A percentile compares a stretch with the other conserved stretches of the same genome.
Conservation (phyloP, 2,329 filamentous ascomycete genomes). For the Alternaria postmessia region DNA sequence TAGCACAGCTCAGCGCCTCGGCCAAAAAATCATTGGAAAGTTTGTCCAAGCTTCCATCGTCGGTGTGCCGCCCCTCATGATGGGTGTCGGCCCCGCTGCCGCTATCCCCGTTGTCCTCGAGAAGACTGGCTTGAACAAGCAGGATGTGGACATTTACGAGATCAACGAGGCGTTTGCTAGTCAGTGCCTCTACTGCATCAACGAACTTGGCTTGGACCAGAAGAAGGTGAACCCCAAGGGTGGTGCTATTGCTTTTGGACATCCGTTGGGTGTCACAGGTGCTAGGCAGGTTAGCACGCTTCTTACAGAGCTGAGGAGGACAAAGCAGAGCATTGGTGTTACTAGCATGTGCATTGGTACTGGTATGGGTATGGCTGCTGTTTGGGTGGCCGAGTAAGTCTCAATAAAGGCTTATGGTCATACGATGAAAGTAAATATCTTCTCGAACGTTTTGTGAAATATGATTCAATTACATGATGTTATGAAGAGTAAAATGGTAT, state of each 20-base stretch:
- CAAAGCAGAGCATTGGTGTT: conserved; percentile 83
- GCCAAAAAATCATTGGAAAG: conserved; percentile 90
- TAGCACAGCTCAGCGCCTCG: conserved; percentile 84
- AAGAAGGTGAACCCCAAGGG: conserved; percentile 98
- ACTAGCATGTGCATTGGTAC: conserved; percentile 98
- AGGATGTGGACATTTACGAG: conserved; percentile 94
- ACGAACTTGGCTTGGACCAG: conserved; percentile 80
- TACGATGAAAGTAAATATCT: background rate
- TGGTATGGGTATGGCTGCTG: conserved; percentile 94
- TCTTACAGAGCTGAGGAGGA: conserved; percentile 87
- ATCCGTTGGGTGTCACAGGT: conserved; percentile 93
- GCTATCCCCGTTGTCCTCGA: conserved; percentile 92
- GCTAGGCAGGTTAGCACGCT: conserved; percentile 92
- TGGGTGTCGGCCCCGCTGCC: conserved; percentile 95
- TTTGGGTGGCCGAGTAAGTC: conserved; percentile 89
- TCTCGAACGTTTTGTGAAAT: background rate
- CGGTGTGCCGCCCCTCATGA: conserved; percentile 89
- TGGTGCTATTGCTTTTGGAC: conserved; percentile 93
- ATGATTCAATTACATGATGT: background rate
- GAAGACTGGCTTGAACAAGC: conserved; percentile 83
- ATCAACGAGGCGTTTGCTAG: conserved; percentile 99
- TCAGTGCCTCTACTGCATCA: conserved; percentile 92
- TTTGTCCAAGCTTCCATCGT: conserved; percentile 86
- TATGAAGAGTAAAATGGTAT: background rate
- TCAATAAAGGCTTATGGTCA: background rate